Base-by-base conservation (phyloP, 768 basidiomycete genomes). In the Amyloporia xantha region DNA sequence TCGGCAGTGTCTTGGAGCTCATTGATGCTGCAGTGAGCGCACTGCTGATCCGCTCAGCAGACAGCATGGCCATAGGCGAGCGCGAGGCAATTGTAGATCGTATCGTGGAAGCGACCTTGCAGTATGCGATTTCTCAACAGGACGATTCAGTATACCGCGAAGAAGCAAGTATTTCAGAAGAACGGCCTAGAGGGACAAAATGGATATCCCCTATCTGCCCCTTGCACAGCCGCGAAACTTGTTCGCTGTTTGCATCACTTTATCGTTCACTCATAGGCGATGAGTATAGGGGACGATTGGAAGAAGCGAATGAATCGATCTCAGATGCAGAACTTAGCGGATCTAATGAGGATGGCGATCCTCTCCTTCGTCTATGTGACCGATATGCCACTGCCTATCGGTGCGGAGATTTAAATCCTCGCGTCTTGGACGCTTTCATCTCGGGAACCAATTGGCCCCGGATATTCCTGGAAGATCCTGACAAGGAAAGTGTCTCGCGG, bases 381-480 rank as follows among this genome's bases (percentile, higher is more conserved):
- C 63, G 70, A 48, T 88, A 86, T 60, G 53, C 87, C 41, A 63
- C 72, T 26, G 84, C 84, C 0, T 91, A 83, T 62, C 73, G 86
- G 44, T 60, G 58, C 1, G 87, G 86, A 3, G 61, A 62, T 1
- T 63, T 91, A 17, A 69, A 77, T 15, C 76, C 83, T 1, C 73
- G 76, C 50, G 65, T 78, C 24, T 62, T 84, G 61, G 83, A 90
- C 54, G 60, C 74, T 4, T 62, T 90, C 45, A 77, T 66, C 48
- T 80, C 83, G 0, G 77, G 74, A 15, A 80, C 85, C 1, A 81
- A 71, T 49, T 91, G 86, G 85, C 79, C 84, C 4, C 69, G 72
- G 27, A 60, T 82, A n/a, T 89, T 87, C 61, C 73, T 91, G 17
- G 89, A 91, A 52, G 76, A 81, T 54, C 89, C 89, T 0, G 88